phyloP scores from a whole-genome alignment of 805 yeast genomes.

The Lipomyces mesembrius region DNA sequence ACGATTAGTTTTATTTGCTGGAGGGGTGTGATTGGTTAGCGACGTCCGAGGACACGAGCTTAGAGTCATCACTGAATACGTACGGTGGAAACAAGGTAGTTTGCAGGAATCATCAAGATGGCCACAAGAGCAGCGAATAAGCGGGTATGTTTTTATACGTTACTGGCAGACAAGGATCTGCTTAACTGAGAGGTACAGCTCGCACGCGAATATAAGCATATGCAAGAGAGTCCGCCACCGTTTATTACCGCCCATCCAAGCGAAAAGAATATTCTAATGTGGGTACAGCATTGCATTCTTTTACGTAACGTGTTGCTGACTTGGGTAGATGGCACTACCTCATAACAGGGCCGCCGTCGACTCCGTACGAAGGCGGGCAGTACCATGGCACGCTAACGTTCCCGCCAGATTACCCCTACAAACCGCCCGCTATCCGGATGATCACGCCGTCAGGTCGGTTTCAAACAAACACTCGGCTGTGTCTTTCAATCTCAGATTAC shows the following conservation, averaged over 20 bases:
- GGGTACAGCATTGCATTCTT: conserved; percentile 12
- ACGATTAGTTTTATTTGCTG: background rate
- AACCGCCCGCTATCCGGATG: conserved; percentile 90
- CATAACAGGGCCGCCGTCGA: conserved; percentile 81
- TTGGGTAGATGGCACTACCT: conserved; percentile 71
- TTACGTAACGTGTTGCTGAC: background rate
- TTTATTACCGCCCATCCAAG: conserved; percentile 82
- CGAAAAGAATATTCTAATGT: conserved; percentile 80
- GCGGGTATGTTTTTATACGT: conserved; percentile 38
- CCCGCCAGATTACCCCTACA: conserved; percentile 86
- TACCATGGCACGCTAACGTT: conserved; percentile 86
- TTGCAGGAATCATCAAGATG: conserved; percentile 33
- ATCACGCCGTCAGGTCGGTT: conserved; percentile 90
- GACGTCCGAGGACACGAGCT: conserved; percentile 1
- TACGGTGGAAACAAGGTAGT: background rate
- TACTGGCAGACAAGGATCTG: background rate
- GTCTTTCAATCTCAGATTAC: conserved; percentile 91
- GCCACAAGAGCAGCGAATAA: conserved; percentile 46
- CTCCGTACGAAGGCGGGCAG: conserved; percentile 81
- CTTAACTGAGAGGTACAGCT: conserved; percentile 49
- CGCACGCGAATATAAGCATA: conserved; percentile 78
- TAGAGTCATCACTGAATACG: background rate
- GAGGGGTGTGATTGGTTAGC: background rate
- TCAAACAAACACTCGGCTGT: conserved; percentile 75
- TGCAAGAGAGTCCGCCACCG: conserved; percentile 82